phyloP scores from a whole-genome alignment of 176 grass and related monocot species.

The Phragmites australis region DNA sequence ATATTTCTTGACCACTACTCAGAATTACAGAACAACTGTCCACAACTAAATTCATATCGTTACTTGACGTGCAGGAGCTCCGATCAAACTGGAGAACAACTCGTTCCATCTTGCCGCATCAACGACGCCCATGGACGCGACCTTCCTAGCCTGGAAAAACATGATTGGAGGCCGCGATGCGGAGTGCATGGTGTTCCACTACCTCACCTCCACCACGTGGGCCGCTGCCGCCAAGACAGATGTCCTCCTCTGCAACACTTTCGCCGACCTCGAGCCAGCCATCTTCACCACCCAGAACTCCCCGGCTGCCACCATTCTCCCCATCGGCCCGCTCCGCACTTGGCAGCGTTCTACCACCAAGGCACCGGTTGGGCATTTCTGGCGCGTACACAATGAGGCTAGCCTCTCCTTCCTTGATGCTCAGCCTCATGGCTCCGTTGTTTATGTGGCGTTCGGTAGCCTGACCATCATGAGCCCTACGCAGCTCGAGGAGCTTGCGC shows the following conservation, averaged over 20 bases:
- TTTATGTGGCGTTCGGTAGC: slow-evolving; percentile 62
- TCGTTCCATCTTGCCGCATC: background rate
- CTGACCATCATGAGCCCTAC: slow-evolving; percentile 35
- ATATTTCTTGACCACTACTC: no score
- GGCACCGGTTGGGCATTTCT: slow-evolving; percentile 36
- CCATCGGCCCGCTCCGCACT: slow-evolving; percentile 42
- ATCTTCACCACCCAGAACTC: background rate
- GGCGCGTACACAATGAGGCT: slow-evolving; percentile 9
- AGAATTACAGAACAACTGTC: no score
- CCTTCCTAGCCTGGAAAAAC: slow-evolving; percentile 39
- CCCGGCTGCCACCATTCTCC: slow-evolving; percentile 3
- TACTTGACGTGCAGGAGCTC: slow-evolving; percentile 12
- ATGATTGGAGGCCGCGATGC: slow-evolving; percentile 32
- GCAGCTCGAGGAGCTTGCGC: slow-evolving; percentile 49
- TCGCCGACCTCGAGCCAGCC: slow-evolving; percentile 37
- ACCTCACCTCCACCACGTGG: background rate
- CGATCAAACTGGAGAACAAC: slow-evolving; percentile 14
- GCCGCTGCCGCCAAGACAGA: slow-evolving; percentile 13
- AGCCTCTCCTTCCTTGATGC: slow-evolving; percentile 56
- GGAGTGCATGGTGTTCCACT: slow-evolving; percentile 27
- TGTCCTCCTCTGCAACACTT: slow-evolving; percentile 54
- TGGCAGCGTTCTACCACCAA: background rate
- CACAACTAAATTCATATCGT: background rate
- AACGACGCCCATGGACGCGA: slow-evolving; percentile 16
- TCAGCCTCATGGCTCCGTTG: slow-evolving; percentile 39